A percentile compares a stretch with the other conserved stretches of the same genome.
These are phyloP conservation scores for Cercospora sp. DNA, from an alignment of 2,329 filamentous ascomycete species.

Conservation along the genomic window DNA sequence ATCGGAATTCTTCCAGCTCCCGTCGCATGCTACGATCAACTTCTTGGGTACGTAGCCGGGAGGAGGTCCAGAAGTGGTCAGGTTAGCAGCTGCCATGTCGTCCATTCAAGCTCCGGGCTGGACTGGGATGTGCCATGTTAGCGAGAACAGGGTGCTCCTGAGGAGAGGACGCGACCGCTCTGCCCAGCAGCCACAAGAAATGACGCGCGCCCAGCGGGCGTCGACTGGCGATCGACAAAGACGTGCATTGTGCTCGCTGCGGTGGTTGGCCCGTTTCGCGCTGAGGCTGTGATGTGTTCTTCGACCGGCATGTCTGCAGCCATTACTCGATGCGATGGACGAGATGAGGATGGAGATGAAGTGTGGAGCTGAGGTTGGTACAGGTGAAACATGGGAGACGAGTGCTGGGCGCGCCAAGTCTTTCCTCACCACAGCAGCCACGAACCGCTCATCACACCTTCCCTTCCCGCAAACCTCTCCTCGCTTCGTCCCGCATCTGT, in stretches of 20 bases:
- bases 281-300: not conserved
- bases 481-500: not conserved
- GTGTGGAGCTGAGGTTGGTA: not conserved
- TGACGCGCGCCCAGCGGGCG: not conserved
- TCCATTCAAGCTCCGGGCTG: not conserved
- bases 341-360: not conserved
- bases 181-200: not conserved
- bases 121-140: not conserved
- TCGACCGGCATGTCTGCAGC: not conserved
- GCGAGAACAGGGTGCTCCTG: not conserved
- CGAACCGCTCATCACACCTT: not conserved
- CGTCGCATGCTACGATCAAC: conserved; percentile 32
- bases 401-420: not conserved
- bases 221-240: not conserved
- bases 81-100: not conserved
- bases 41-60: conserved; percentile 22
- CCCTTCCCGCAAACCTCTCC: not conserved
- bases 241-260: not conserved
- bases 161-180: not conserved
- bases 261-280: not conserved
- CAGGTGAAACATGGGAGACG: not conserved
- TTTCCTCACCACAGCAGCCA: not conserved
- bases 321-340: not conserved
- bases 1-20: conserved; percentile 34
- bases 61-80: not conserved